phyloP scores from a whole-genome alignment of 352 stramenopile genomes.

The Globisporangium heterothallicum region DNA sequence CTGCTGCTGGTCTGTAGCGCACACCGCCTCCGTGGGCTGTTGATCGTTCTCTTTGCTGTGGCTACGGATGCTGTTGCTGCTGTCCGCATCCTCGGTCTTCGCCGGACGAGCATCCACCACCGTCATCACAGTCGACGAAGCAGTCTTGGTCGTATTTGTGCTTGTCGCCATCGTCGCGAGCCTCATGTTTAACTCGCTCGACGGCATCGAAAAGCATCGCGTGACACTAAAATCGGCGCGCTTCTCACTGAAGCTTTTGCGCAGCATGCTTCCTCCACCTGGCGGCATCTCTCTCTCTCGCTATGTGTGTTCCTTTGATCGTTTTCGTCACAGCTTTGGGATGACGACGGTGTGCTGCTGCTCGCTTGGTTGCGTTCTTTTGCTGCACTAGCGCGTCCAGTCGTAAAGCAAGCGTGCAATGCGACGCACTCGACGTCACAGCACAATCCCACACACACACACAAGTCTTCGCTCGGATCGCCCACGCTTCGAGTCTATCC shows the following conservation, averaged over 20 bases:
- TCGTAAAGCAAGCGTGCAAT: neutral
- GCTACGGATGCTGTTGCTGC: too few relatives aligned
- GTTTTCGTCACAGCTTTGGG: neutral
- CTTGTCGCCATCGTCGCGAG: neutral
- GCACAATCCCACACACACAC: too few relatives aligned
- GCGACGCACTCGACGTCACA: neutral
- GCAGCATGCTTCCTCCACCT: neutral
- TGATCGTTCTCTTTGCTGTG: too few relatives aligned
- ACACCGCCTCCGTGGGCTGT: too few relatives aligned
- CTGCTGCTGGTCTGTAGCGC: too few relatives aligned
- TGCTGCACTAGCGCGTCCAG: neutral
- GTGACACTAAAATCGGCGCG: neutral
- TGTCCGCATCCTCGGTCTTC: too few relatives aligned
- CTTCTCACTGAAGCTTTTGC: neutral
- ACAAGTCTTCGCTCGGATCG: too few relatives aligned
- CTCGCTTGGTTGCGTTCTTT: conserved; percentile 1
- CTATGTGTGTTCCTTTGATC: neutral
- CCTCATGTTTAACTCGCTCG: neutral
- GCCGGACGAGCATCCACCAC: too few relatives aligned
- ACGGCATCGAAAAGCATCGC: neutral
- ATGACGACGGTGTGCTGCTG: neutral
- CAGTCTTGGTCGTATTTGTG: neutral
- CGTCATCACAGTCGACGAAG: too few relatives aligned
- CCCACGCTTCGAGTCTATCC: too few relatives aligned
- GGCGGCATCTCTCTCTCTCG: neutral